Base-by-base conservation (phyloP, 768 basidiomycete species). In the Fomitopsis serialis region DNA sequence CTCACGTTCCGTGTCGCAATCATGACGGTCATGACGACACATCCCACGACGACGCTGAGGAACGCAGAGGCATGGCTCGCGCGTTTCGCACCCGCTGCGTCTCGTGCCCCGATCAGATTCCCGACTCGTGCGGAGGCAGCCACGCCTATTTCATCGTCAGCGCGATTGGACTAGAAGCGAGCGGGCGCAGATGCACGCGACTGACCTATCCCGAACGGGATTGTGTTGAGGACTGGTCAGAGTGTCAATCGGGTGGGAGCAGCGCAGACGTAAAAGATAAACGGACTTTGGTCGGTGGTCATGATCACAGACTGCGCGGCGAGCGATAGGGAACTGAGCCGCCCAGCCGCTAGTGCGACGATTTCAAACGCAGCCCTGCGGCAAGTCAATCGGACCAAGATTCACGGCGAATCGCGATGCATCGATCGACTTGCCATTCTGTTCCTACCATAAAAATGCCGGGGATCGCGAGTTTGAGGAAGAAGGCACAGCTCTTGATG, bases 401-500 rank as follows among this genome's bases (percentile, higher is more conserved):
- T 32, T 32, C 29, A 32, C 29, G 29, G 27, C 34, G 25, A 36
- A 40, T 19, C n/a, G 19, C 55, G 23, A 23, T 11, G 34, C 12
- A 5, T 32, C 13, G 45, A 3, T 2, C 25, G 6, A 54, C 75
- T 50, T 61, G 87, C 87, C 87, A 91, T 72, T 91, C 89, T 3
- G 87, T 87, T 21, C 84, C 85, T 25, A 89, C 79, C 87, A 89
- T 89, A 24, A 88, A 60, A 42, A 90, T 86, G 0, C 87, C 89
- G 0, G 88, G 87, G n/a, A 89, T 60, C 0, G 86, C 88, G 42
- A 90, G 75, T 49, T 74, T 76, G 24, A 87, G 73, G 66, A 90
- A 89, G 21, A 62, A 62, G 35, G 72, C 55, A 57, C 86, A 87
- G 57, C 80, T 77, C 19, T 66, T 63, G 10, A 60, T 24, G 54